Percentiles rank a stretch among this genome's conserved stretches.
Conservation (phyloP, 2,329 filamentous ascomycete species). For the Fusarium pilosicola region DNA sequence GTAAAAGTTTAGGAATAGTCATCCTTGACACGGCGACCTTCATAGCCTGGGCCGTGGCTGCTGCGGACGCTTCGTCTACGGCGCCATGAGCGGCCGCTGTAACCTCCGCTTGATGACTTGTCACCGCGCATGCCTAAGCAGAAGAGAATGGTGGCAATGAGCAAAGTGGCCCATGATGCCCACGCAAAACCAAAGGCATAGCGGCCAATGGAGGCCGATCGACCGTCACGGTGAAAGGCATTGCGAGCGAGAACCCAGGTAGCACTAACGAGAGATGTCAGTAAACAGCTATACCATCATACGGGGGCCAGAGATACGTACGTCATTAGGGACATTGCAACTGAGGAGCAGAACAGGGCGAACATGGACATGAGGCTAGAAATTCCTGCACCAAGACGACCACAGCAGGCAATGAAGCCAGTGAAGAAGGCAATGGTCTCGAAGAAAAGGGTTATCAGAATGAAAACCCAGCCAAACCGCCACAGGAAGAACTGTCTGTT, state of each 20-base stretch:
- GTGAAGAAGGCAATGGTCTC: slow-evolving; percentile 73
- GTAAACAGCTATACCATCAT: background rate
- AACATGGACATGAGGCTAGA: slow-evolving; percentile 66
- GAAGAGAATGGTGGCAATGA: slow-evolving; percentile 75
- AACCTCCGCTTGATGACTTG: slow-evolving; percentile 47
- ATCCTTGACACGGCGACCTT: slow-evolving; percentile 72
- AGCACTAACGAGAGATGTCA: slow-evolving; percentile 50
- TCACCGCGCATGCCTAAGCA: slow-evolving; percentile 67
- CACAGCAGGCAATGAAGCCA: slow-evolving; percentile 75
- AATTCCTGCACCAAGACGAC: slow-evolving; percentile 75
- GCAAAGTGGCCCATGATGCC: slow-evolving; percentile 73
- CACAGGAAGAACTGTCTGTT: slow-evolving; percentile 81
- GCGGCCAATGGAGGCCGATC: slow-evolving; percentile 68
- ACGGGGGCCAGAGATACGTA: slow-evolving; percentile 54
- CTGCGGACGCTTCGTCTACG: slow-evolving; percentile 50
- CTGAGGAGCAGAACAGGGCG: slow-evolving; percentile 75
- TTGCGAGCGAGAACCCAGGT: slow-evolving; percentile 76
- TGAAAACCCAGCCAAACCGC: slow-evolving; percentile 93
- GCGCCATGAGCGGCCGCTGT: slow-evolving; percentile 48
- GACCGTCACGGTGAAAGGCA: slow-evolving; percentile 66
- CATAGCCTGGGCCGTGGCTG: slow-evolving; percentile 48
- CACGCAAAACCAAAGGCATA: slow-evolving; percentile 83
- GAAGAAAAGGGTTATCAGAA: slow-evolving; percentile 86
- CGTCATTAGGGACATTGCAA: slow-evolving; percentile 80
- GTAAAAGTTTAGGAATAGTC: slow-evolving; percentile 65